Evolutionary conservation across 2,329 filamentous ascomycete genomes (phyloP).

Genomic region (Exutisphaerella laricina): DNA sequence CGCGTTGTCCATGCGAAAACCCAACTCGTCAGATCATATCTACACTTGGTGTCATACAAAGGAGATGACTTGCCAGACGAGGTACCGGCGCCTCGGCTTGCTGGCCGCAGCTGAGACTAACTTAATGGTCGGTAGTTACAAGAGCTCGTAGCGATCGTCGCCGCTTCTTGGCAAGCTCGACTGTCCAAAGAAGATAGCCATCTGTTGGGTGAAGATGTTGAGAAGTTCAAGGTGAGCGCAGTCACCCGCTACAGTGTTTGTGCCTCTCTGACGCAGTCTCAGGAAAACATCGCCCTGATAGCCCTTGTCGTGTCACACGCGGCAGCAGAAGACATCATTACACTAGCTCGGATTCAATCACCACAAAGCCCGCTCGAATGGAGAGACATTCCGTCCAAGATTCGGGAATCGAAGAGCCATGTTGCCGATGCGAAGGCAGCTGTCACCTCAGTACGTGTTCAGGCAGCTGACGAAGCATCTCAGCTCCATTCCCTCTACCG

Average conservation of each 20-base stretch:
- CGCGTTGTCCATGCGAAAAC: constrained; percentile 32
- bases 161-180: constrained; percentile 36
- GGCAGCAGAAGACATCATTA: constrained; percentile 27
- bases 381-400: constrained; percentile 12
- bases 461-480: constrained; percentile 33
- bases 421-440: constrained; percentile 19
- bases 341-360: constrained; percentile 32
- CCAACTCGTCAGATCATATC: constrained; percentile 33
- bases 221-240: constrained; percentile 35
- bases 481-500: constrained; percentile 36
- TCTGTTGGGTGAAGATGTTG: constrained; percentile 37
- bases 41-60: constrained; percentile 33
- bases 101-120: background rate
- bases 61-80: constrained; percentile 38
- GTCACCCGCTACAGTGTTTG: no score
- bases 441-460: constrained; percentile 29
- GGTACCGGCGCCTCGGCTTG: constrained; percentile 20
- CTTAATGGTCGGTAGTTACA: constrained; percentile 31
- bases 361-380: constrained; percentile 10
- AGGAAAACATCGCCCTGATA: constrained; percentile 36
- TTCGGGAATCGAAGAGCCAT: constrained; percentile 15
- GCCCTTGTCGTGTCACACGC: constrained; percentile 33
- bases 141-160: constrained; percentile 39
- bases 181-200: constrained; percentile 35
- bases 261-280: no score